These are phyloP conservation scores for Xylariaceae sp. DNA, from an alignment of 2,329 filamentous ascomycete genomes.

Conservation along the genomic window DNA sequence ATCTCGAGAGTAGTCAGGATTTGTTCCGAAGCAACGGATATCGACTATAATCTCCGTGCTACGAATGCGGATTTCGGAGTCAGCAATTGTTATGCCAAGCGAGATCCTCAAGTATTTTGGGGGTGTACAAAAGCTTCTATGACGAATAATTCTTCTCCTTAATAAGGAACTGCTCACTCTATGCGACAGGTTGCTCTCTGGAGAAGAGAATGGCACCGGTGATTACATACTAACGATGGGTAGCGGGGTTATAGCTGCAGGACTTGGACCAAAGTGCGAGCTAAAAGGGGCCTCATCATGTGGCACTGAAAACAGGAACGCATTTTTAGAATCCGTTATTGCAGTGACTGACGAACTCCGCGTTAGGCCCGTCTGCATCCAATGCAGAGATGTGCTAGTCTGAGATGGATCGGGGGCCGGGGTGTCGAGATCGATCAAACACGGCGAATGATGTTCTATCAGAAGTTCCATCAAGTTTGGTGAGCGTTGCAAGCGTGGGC, in stretches of 20 bases:
- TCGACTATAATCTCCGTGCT: constrained; percentile 32
- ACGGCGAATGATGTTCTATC: constrained; percentile 40
- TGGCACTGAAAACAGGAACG: constrained; percentile 24
- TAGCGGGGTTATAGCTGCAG: constrained; percentile 30
- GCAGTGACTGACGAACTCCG: constrained; percentile 27
- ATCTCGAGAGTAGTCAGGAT: constrained; percentile 25
- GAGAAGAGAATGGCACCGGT: neutral
- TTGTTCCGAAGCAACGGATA: constrained; percentile 24
- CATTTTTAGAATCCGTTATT: constrained; percentile 21
- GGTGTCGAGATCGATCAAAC: constrained; percentile 46
- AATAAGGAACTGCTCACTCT: neutral
- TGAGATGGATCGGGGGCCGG: constrained; percentile 38
- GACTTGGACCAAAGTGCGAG: constrained; percentile 28
- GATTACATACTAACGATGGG: constrained; percentile 28
- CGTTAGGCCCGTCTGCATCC: constrained; percentile 41
- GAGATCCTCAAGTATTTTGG: neutral
- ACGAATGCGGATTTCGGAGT: neutral
- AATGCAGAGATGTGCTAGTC: constrained; percentile 41
- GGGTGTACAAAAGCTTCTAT: neutral
- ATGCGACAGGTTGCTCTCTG: neutral
- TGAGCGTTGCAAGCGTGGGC: constrained; percentile 37
- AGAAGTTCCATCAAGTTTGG: constrained; percentile 39
- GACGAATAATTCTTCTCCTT: neutral
- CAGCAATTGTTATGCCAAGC: neutral
- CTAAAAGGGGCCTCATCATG: constrained; percentile 24